Evolutionary conservation across 176 grass and related monocot species (phyloP), one percentile per base, ranked within the genome.

Genomic region (Zoysia pacifica): DNA sequence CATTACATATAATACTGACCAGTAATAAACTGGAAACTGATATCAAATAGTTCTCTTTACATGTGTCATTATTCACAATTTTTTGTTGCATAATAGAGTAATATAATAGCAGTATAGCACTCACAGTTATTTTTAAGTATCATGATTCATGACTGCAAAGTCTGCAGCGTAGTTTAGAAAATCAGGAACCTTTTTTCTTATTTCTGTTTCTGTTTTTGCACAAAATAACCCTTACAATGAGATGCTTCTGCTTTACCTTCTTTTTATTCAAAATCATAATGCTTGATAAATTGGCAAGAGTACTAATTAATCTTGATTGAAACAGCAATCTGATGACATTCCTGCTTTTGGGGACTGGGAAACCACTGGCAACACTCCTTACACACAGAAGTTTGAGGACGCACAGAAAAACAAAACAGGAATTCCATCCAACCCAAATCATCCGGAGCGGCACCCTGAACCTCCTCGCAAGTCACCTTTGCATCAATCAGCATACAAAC

Each of bases 331-430:
- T 84, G 76, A 78, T 84, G 76, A 78, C 16, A 91, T 94, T 75
- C 92, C 92, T 73, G 19, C 80, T 76, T 94, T 91, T 75, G 83
- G 89, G 5, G 75, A 80, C 41, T 78, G 67, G 79, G 86, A 91
- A 60, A 78, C 41, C 36, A 82, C 75, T 41, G 79, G 42, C 15
- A 74, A 84, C 72, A 77, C 80, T 28, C 81, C 75, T 70, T 94
- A 94, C 88, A 94, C 86, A 39, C 76, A 85, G 7, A 65, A 75
- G 79, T 94, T 94, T 7, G 83, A 89, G 67, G 76, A 49, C 14
- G 92, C 81, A 28, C 83, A 81, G 39, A 86, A 80, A 40, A 64
- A 56, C 58, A 84, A 81, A 78, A 69, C 82, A 37, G 85, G 65
- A 51, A 53, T 76, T 69, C 40, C 81, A 49, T 52, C 76, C n/a